Percentiles rank a stretch among this genome's conserved stretches.
Evolutionary conservation across 345 rosid species (phyloP).

Genomic region (Eutrema heterophyllum): DNA sequence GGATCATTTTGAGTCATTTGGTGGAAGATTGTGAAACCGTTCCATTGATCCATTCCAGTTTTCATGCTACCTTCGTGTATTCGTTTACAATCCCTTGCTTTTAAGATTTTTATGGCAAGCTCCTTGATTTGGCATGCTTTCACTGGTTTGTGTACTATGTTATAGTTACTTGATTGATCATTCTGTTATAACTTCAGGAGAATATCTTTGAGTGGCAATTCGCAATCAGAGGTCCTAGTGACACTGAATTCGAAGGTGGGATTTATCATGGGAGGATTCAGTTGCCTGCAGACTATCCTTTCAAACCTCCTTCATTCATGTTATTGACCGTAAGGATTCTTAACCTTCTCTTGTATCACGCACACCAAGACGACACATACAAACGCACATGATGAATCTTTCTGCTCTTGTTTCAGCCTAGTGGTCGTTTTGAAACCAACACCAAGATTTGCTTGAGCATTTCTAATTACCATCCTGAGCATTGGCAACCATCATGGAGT

Average conservation of each 20-base stretch:
- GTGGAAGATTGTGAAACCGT: too few relatives aligned
- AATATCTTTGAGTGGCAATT: conserved; percentile 97
- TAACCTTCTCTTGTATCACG: not conserved
- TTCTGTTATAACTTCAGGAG: conserved; percentile 45
- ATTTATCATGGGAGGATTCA: conserved; percentile 91
- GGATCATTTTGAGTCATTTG: too few relatives aligned
- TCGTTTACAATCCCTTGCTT: too few relatives aligned
- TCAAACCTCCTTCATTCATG: conserved; percentile 91
- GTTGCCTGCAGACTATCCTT: conserved; percentile 82
- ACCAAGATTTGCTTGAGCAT: conserved; percentile 97
- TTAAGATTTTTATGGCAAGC: too few relatives aligned
- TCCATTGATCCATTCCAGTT: too few relatives aligned
- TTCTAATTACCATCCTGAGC: conserved; percentile 97
- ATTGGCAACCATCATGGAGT: conserved; percentile 99
- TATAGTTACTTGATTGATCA: not conserved
- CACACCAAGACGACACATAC: not conserved
- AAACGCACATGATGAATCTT: not conserved
- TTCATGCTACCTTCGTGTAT: too few relatives aligned
- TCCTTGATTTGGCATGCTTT: not conserved
- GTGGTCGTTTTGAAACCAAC: conserved; percentile 92
- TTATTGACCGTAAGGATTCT: conserved; percentile 57
- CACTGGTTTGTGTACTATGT: not conserved
- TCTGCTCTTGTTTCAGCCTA: conserved; percentile 50
- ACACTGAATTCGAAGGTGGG: conserved; percentile 83
- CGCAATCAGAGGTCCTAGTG: conserved; percentile 70